Evolutionary conservation across 495 filamentous ascomycete species (phyloP), one percentile per base, ranked within the genome.

Genomic region (Astrothelium subdiscretum): DNA sequence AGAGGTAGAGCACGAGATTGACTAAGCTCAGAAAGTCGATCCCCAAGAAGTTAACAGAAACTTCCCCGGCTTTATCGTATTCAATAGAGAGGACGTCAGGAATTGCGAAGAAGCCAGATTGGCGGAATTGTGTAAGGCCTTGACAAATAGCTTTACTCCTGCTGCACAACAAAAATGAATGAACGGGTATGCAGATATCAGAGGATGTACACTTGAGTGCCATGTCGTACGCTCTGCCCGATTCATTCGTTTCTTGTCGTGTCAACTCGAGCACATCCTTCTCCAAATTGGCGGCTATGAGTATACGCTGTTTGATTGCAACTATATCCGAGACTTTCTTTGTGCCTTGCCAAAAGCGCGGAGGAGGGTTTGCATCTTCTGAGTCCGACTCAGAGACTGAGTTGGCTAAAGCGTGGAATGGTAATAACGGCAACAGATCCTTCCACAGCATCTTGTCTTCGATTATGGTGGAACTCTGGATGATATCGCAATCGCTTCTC

Each of bases 401-500:
- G 2, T 66, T 54, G 26, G 63, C 63, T 32, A 75, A 63, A 10
- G 66, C 67, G 35, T 64, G 66, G 63, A 95, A 84, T 15, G 86
- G 83, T 27, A 90, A 80, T 26, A 96, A 73, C 1, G 83, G 79
- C 31, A 82, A 76, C 8, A 95, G 60, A 69, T 95, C 90, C 48
- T 85, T 77, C 89, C 88, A 90, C 20, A 97, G 74, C 3, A 74
- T 80, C 40, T 80, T 83, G 18, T 77, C 76, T 31, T 83, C 79
- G 52, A 95, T 78, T 6, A 73, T 72, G 31, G 96, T 78, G 57
- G 92, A 87, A 38, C 87, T 85, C 65, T 80, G 83, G 62, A 90
- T 87, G 20, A 97, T 82, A 68, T 94, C 85, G 63, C 84, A 89
- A 61, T 97, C 94, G 64, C 85, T 86, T 24, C 94, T 88, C 38